These are phyloP conservation scores for Crucihimalaya himalaica DNA, from an alignment of 345 rosid genomes.

Conservation along the genomic window DNA sequence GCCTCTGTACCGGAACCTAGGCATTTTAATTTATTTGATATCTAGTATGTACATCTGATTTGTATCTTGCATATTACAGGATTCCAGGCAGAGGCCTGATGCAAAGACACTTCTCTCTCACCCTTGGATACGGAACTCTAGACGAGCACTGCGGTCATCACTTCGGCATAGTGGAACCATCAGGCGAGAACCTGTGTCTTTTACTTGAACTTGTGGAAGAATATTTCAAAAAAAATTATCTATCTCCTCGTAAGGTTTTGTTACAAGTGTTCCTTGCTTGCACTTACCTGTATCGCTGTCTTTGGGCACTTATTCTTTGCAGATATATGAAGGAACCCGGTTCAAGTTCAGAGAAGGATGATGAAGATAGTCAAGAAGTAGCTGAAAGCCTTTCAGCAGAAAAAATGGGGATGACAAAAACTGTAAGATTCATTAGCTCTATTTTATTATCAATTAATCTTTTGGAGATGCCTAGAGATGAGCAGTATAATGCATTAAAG, in stretches of 20 bases:
- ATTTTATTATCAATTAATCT: neutral
- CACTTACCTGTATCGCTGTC: conserved; percentile 15
- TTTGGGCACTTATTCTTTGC: conserved; percentile 32
- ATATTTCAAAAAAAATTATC: neutral
- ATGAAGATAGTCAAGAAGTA: conserved; percentile 54
- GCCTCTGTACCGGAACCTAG: neutral
- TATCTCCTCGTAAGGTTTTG: neutral
- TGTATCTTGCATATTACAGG: conserved; percentile 53
- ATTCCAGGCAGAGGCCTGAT: conserved; percentile 97
- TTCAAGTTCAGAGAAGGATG: conserved; percentile 52
- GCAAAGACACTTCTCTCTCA: conserved; percentile 97
- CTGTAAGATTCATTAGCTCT: conserved; percentile 46
- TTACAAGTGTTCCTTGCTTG: conserved; percentile 11
- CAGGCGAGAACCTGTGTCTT: conserved; percentile 46
- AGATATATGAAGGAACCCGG: conserved; percentile 55
- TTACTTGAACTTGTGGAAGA: neutral
- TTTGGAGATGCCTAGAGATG: conserved; percentile 7
- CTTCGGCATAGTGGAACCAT: conserved; percentile 78
- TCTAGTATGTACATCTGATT: conserved; percentile 14
- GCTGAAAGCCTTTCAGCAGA: conserved; percentile 50
- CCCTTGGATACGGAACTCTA: conserved; percentile 92
- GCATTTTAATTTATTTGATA: neutral
- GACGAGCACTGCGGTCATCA: conserved; percentile 85
- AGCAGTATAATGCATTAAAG: conserved; percentile 9
- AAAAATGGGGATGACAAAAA: conserved; percentile 51